phyloP scores from a whole-genome alignment of 2,329 filamentous ascomycete genomes.

The Alternaria postmessia region DNA sequence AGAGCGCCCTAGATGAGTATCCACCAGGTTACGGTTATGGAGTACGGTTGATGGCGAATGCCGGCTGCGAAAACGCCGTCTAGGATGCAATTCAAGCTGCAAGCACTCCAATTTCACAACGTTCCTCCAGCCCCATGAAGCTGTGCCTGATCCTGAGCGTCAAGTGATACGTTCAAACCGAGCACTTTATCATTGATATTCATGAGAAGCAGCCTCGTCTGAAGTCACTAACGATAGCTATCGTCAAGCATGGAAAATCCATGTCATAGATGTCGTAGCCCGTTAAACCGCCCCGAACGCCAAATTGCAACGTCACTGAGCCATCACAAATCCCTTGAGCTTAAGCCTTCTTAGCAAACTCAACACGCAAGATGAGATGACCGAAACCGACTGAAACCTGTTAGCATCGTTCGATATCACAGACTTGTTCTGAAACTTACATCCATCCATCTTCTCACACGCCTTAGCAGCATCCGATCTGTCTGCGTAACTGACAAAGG shows the following conservation, averaged over 20 bases:
- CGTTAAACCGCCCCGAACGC: background rate
- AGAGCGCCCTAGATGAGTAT: background rate
- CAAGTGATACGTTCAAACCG: background rate
- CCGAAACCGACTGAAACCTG: constrained; percentile 69
- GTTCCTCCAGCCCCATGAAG: background rate
- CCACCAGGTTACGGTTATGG: constrained; percentile 1
- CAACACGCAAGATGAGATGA: constrained; percentile 84
- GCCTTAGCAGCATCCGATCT: constrained; percentile 88
- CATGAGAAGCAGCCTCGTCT: constrained; percentile 1
- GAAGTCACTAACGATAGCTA: constrained; percentile 10
- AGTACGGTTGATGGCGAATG: background rate
- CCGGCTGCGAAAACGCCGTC: background rate
- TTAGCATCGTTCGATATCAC: constrained; percentile 25
- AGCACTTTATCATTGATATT: constrained; percentile 9
- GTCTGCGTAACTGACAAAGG: constrained; percentile 97
- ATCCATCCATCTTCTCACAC: constrained; percentile 98
- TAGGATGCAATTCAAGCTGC: background rate
- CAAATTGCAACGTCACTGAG: constrained; percentile 1
- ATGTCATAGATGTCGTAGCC: constrained; percentile 4
- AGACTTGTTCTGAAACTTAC: constrained; percentile 54
- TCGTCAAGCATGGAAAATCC: constrained; percentile 7
- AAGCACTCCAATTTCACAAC: background rate
- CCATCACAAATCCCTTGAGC: constrained; percentile 4
- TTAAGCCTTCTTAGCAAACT: constrained; percentile 76
- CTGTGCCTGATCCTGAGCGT: too few species aligned